phyloP scores from a whole-genome alignment of 148 eudicot genomes.

The Rhododendron ovatum region DNA sequence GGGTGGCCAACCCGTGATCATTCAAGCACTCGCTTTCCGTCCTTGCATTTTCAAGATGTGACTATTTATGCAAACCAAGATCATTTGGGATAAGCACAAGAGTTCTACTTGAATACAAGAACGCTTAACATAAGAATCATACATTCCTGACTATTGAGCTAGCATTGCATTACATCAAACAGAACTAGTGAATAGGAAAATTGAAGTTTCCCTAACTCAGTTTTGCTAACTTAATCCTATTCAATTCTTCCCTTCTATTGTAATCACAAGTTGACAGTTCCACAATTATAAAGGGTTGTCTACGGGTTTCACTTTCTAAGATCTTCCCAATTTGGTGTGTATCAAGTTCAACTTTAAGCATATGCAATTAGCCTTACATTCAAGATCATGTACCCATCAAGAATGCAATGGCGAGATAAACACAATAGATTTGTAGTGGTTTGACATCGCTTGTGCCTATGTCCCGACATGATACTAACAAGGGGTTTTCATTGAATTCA shows the following conservation, averaged over 20 bases:
- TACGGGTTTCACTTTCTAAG: neutral
- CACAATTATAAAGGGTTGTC: neutral
- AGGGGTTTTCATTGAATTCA: neutral
- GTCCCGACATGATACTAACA: neutral
- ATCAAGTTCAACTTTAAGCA: neutral
- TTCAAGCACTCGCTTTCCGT: neutral
- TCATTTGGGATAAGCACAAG: neutral
- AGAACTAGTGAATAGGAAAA: neutral
- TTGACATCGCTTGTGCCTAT: neutral
- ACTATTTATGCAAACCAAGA: neutral
- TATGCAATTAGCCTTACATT: neutral
- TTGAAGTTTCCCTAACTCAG: neutral
- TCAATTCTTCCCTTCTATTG: neutral
- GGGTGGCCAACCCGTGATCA: neutral
- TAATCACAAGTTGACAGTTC: neutral
- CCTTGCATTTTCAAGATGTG: neutral
- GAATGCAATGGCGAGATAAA: neutral
- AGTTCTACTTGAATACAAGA: neutral
- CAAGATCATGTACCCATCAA: neutral
- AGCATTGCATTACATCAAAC: neutral
- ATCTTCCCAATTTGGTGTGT: neutral
- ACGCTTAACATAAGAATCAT: neutral
- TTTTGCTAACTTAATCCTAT: neutral
- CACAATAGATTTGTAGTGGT: neutral
- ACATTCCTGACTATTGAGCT: neutral